phyloP scores from a whole-genome alignment of 2,329 filamentous ascomycete species.

The Fusarium zealandicum region DNA sequence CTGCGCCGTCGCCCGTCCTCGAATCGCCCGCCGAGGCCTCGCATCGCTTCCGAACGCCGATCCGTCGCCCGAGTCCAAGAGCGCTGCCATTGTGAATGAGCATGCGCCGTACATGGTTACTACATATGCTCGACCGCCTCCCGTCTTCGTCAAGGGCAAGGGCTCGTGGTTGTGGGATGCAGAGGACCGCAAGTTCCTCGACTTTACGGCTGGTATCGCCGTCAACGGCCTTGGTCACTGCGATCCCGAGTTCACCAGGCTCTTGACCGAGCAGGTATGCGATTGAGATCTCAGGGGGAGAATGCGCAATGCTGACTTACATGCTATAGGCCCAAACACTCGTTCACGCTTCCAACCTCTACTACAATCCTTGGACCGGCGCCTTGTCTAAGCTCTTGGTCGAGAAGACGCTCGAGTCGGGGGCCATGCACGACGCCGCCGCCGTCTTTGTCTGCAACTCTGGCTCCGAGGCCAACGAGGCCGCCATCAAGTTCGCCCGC shows the following conservation, averaged over 20 bases:
- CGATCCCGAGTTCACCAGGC: conserved; percentile 76
- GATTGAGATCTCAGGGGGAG: neutral
- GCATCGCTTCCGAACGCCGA: conserved; percentile 69
- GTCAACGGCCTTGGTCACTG: conserved; percentile 93
- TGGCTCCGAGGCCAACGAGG: conserved; percentile 96
- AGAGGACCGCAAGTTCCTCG: conserved; percentile 87
- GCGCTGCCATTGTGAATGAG: conserved; percentile 75
- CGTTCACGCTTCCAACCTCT: conserved; percentile 93
- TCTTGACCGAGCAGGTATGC: conserved; percentile 78
- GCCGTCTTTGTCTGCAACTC: conserved; percentile 96
- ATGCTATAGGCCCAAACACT: conserved; percentile 69
- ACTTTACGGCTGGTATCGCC: conserved; percentile 95
- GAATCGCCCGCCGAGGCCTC: conserved; percentile 42
- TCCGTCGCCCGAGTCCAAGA: conserved; percentile 75
- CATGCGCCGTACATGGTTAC: conserved; percentile 91
- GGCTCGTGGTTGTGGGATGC: conserved; percentile 91
- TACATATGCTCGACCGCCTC: conserved; percentile 89
- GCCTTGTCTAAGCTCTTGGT: conserved; percentile 86
- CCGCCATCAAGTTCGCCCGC: conserved; percentile 94
- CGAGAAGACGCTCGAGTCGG: conserved; percentile 78
- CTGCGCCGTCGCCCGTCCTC: conserved; percentile 36
- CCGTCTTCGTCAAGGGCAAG: conserved; percentile 87
- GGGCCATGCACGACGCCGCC: conserved; percentile 80
- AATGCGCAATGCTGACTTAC: neutral
- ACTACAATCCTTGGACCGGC: conserved; percentile 96